phyloP scores from a whole-genome alignment of 164 flowering plant genomes.

The Platanus orientalis region DNA sequence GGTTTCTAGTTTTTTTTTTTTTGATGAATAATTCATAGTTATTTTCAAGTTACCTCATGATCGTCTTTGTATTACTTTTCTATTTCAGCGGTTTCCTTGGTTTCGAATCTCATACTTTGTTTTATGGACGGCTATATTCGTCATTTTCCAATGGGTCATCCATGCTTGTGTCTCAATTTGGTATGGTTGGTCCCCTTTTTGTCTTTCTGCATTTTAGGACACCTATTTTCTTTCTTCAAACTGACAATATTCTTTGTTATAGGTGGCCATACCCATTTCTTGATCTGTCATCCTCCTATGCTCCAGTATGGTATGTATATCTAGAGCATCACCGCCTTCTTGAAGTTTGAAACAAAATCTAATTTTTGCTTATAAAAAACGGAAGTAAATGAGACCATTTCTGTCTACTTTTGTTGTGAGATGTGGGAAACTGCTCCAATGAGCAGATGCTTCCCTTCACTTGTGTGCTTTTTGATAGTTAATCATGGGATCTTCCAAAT shows the following conservation, averaged over 20 bases:
- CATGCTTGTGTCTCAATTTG: slow-evolving; percentile 62
- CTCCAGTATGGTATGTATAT: slow-evolving; percentile 50
- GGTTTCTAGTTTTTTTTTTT: not conserved
- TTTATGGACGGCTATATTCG: slow-evolving; percentile 65
- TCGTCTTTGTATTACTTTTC: not conserved
- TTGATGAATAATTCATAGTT: not conserved
- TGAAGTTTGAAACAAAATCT: not conserved
- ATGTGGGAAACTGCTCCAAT: no score
- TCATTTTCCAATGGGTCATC: slow-evolving; percentile 78
- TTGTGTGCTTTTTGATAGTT: not conserved
- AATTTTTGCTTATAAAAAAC: not conserved
- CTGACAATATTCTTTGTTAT: slow-evolving; percentile 2
- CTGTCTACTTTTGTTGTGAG: no score
- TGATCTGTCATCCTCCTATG: slow-evolving; percentile 51
- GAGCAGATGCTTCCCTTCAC: not conserved
- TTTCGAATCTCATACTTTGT: slow-evolving; percentile 82
- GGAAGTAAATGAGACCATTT: no score
- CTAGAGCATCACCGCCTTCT: no score
- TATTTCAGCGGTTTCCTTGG: slow-evolving; percentile 71
- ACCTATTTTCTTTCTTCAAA: not conserved
- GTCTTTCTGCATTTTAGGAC: not conserved
- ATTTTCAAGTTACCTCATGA: not conserved
- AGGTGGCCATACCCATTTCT: slow-evolving; percentile 74
- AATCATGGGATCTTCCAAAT: no score
- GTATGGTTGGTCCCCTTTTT: slow-evolving; percentile 29